A percentile compares a stretch with the other conserved stretches of the same genome.
Evolutionary conservation across 148 eudicot genomes (phyloP).

Genomic region (Chenopodium suecicum): DNA sequence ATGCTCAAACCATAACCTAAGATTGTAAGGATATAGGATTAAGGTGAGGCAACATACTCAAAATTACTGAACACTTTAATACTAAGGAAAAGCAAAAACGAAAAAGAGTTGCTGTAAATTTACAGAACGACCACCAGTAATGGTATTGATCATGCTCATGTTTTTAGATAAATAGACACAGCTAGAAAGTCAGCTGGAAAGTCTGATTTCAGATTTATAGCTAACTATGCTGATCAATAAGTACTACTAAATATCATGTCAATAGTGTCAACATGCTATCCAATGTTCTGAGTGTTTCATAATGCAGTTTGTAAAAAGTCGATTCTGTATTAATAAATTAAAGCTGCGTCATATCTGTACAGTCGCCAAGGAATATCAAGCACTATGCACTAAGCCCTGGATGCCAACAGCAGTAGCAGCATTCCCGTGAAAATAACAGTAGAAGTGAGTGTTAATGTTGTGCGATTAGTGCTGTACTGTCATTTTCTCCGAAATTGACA

Average conservation of each 20-base stretch:
- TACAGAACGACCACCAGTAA: background rate
- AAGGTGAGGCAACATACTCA: no score
- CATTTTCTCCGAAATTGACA: slow-evolving; percentile 25
- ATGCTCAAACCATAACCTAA: background rate
- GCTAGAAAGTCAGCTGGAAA: background rate
- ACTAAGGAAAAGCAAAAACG: no score
- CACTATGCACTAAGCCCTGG: slow-evolving; percentile 8
- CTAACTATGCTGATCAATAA: background rate
- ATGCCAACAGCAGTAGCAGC: slow-evolving; percentile 17
- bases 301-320: slow-evolving; percentile 5
- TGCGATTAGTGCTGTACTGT: slow-evolving; percentile 21
- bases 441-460: slow-evolving; percentile 9
- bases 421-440: background rate
- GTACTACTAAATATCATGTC: background rate
- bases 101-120: no score
- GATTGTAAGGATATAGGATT: background rate
- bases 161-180: background rate
- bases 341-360: slow-evolving; percentile 26
- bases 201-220: background rate
- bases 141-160: background rate
- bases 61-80: no score
- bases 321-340: background rate
- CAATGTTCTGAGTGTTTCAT: background rate
- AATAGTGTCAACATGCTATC: background rate
- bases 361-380: slow-evolving; percentile 15